Conservation (phyloP, 2,329 filamentous ascomycete species). For the Hypoxylon sp. region DNA sequence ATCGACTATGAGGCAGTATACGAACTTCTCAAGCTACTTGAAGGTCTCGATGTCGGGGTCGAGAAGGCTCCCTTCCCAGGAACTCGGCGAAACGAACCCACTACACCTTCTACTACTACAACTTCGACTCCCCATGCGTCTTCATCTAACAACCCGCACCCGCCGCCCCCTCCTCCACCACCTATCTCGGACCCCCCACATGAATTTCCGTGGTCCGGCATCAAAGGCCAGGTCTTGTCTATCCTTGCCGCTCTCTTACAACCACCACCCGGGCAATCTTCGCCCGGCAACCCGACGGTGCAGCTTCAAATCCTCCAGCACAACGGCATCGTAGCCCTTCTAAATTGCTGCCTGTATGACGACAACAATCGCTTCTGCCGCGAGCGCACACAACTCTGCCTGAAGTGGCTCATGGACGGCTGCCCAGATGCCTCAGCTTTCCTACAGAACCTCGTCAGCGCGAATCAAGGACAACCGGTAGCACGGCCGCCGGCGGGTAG, state of each 20-base stretch:
- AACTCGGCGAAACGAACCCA: constrained; percentile 48
- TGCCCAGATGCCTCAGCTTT: constrained; percentile 81
- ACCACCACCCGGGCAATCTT: constrained; percentile 76
- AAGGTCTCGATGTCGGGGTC: constrained; percentile 89
- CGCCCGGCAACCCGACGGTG: constrained; percentile 78
- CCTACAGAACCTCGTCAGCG: constrained; percentile 73
- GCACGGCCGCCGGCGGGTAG: constrained; percentile 44
- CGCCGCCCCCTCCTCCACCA: constrained; percentile 61
- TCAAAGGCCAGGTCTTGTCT: constrained; percentile 93
- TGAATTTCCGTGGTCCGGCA: constrained; percentile 77
- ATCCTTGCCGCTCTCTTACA: constrained; percentile 92
- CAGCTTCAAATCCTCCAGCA: constrained; percentile 90
- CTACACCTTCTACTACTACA: constrained; percentile 48
- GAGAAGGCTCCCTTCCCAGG: constrained; percentile 81
- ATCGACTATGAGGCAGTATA: constrained; percentile 94
- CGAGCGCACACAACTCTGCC: constrained; percentile 88
- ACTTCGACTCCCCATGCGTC: constrained; percentile 52
- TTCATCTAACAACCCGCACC: constrained; percentile 57
- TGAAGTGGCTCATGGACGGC: constrained; percentile 86
- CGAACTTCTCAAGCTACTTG: constrained; percentile 88
- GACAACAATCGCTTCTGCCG: constrained; percentile 95
- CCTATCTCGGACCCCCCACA: constrained; percentile 75
- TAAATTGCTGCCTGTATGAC: constrained; percentile 92
- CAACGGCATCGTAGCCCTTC: constrained; percentile 87
- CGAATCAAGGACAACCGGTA: constrained; percentile 43